phyloP scores from a whole-genome alignment of 129 eudicot genomes.

The Centella asiatica region DNA sequence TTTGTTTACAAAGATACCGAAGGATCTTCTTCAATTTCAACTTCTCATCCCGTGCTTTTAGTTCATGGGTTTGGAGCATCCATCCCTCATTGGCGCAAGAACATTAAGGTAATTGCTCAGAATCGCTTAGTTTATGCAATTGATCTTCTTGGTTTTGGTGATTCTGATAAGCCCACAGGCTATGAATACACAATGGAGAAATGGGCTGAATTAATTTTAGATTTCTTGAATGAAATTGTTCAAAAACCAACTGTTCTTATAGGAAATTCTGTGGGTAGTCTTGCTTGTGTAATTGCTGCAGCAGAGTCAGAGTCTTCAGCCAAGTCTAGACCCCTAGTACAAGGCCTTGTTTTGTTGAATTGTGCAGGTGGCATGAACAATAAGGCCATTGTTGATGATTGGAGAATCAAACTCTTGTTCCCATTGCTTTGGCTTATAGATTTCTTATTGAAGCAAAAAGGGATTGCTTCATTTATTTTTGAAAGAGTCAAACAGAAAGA shows the following conservation, averaged over 20 bases:
- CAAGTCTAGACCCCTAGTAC: constrained; percentile 34
- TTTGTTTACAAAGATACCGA: constrained; percentile 30
- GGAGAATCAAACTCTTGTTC: constrained; percentile 78
- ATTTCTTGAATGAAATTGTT: constrained; percentile 69
- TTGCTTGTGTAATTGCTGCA: constrained; percentile 86
- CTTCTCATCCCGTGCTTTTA: constrained; percentile 53
- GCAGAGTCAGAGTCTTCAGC: constrained; percentile 30
- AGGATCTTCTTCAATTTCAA: background rate
- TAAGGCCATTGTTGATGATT: constrained; percentile 93
- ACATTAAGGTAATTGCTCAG: constrained; percentile 59
- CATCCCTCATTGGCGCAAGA: constrained; percentile 93
- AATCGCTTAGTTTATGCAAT: constrained; percentile 59
- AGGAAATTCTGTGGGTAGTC: constrained; percentile 97
- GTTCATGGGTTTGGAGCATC: constrained; percentile 99
- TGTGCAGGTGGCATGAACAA: constrained; percentile 99
- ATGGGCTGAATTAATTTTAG: constrained; percentile 77
- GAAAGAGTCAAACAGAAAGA: constrained; percentile 71
- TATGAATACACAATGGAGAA: constrained; percentile 76
- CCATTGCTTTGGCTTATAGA: constrained; percentile 83
- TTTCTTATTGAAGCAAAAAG: constrained; percentile 65
- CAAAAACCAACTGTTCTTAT: constrained; percentile 67
- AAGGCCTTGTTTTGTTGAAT: constrained; percentile 76
- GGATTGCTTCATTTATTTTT: constrained; percentile 70
- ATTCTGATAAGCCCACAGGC: constrained; percentile 83
- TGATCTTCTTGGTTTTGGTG: constrained; percentile 97